phyloP scores from a whole-genome alignment of 1,284 basidiomycete species.

The Ganoderma sinense region DNA sequence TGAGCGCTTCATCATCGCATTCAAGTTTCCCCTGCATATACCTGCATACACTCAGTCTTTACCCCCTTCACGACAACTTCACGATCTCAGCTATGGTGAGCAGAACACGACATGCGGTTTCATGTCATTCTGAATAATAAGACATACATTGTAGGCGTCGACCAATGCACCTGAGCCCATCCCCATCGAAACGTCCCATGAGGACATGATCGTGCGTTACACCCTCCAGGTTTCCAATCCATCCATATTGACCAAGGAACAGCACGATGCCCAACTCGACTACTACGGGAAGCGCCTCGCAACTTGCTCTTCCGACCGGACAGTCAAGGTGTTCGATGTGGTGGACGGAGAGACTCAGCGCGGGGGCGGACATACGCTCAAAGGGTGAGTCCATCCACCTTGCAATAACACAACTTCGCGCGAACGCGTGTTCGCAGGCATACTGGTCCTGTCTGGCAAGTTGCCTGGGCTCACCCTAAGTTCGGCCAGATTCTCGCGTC shows the following conservation, averaged over 20 bases:
- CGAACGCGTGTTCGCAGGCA: conserved; percentile 59
- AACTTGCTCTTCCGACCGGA: conserved; percentile 96
- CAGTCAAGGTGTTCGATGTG: conserved; percentile 95
- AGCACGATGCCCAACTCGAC: conserved; percentile 99
- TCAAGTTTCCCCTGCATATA: no score
- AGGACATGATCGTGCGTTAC: conserved; percentile 90
- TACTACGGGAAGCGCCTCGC: conserved; percentile 97
- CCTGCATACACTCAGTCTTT: no score
- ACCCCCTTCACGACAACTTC: neutral
- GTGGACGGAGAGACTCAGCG: conserved; percentile 84
- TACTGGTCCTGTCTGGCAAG: conserved; percentile 97
- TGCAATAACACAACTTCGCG: neutral
- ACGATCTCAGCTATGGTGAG: neutral
- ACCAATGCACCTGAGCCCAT: conserved; percentile 70
- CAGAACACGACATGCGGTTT: neutral
- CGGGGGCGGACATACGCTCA: conserved; percentile 77
- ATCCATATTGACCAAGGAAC: conserved; percentile 16
- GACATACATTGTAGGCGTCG: conserved; percentile 44
- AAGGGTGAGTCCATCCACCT: conserved; percentile 68
- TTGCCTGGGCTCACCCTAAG: conserved; percentile 99
- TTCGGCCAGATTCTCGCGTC: conserved; percentile 96
- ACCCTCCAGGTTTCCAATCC: conserved; percentile 1
- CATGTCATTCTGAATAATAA: no score
- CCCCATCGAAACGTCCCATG: conserved; percentile 90
- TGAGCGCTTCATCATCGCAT: no score